Evolutionary conservation across 2,329 filamentous ascomycete genomes (phyloP), one percentile per base, ranked within the genome.

Genomic region (Sclerotinia borealis): DNA sequence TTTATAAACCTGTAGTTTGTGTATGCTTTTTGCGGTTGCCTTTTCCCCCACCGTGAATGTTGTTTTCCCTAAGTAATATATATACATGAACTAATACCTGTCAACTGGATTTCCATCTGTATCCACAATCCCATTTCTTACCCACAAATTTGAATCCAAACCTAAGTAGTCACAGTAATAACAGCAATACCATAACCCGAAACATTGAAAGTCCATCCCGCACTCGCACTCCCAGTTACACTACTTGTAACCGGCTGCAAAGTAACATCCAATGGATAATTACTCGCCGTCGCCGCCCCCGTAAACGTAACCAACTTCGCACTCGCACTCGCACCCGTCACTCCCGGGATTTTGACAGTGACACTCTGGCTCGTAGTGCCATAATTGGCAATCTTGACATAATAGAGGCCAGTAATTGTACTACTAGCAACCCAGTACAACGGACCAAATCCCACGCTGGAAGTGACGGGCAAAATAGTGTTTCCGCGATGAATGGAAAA

Each of bases 321-420:
- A 7, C 13, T 50, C 0, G 47, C 36, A 31, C 37, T 52, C 17
- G 58, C 37, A 5, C 48, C 34, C 9, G 50, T 51, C 9, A 59
- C 61, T 7, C 25, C 31, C 1, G 70, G 69, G 31, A 76, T 69
- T 4, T 59, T 71, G 3, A 75, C 66, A 10, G 68, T 70, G 0
- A 76, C 68, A 1, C 37, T 63, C 25, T 67, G 70, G 7, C 65
- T 59, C 0, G 80, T 80, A 0, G 78, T 79, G 72, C 83, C 83
- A 72, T 83, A 83, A 0, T 79, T 79, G 7, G 79, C 80, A 4
- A 76, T 79, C 73, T 83, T 83, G 73, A 80, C 80, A 67, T 83
- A 74, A 50, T 77, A 71, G 1, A 72, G 75, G 1, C 75, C 76
- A 9, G 68, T 52, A 4, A 49, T 22, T n/a, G 74, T 76, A 19